phyloP scores from a whole-genome alignment of 768 basidiomycete species.

The Strobilomyces confusus region DNA sequence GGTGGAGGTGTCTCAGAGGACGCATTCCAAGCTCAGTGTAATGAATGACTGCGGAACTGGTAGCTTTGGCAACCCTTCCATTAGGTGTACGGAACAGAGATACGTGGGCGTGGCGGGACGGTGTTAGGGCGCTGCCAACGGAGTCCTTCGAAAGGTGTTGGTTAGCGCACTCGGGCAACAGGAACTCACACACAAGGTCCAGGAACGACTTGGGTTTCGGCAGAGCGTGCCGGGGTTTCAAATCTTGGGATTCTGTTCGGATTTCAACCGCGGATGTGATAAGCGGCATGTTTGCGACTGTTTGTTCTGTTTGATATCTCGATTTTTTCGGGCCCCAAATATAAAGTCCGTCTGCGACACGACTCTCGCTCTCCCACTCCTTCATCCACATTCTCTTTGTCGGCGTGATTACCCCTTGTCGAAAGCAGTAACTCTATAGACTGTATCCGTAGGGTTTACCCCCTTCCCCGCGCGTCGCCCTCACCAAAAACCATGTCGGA shows the following conservation, averaged over 20 bases:
- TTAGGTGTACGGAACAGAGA: not conserved
- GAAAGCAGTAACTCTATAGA: conserved; percentile 23
- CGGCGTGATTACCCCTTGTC: conserved; percentile 1
- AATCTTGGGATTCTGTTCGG: conserved; percentile 17
- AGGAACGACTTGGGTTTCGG: conserved; percentile 10
- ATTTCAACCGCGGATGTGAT: conserved; percentile 17
- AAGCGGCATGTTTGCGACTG: conserved; percentile 24
- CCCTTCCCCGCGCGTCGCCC: not conserved
- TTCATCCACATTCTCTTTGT: conserved; percentile 18
- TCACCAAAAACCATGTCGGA: conserved; percentile 26
- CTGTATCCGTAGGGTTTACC: conserved; percentile 26
- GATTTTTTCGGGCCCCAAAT: conserved; percentile 27
- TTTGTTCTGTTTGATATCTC: conserved; percentile 26
- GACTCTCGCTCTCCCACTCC: conserved; percentile 30
- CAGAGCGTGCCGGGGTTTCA: conserved; percentile 24
- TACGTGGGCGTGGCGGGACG: not conserved
- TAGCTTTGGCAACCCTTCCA: not conserved
- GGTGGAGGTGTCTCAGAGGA: not conserved
- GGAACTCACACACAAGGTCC: too few relatives aligned
- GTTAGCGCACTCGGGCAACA: not conserved
- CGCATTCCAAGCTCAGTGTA: too few relatives aligned
- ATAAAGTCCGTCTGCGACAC: conserved; percentile 33
- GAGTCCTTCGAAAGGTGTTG: too few relatives aligned
- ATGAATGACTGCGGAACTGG: too few relatives aligned
- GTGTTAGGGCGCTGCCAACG: conserved; percentile 12